phyloP scores from a whole-genome alignment of 441 rosid species.

The Hypseocharis bilobata region DNA sequence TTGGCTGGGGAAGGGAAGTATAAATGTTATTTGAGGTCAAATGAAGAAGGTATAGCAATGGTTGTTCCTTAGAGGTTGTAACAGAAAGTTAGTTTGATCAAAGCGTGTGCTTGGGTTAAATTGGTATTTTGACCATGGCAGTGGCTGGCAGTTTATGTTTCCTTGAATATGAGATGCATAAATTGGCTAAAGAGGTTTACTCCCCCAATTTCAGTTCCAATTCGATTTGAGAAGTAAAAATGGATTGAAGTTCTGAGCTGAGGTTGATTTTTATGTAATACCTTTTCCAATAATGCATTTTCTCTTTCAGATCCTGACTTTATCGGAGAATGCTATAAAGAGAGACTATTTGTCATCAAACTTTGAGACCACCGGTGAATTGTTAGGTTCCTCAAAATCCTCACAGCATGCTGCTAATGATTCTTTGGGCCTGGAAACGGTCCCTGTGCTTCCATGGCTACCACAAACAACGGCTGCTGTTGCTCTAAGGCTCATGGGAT shows the following conservation, averaged over 20 bases:
- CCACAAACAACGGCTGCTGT: constrained; percentile 65
- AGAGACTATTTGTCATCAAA: constrained; percentile 52
- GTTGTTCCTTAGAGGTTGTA: background rate
- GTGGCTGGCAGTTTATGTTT: background rate
- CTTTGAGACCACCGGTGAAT: constrained; percentile 57
- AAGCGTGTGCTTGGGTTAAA: no score
- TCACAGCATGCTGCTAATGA: constrained; percentile 17
- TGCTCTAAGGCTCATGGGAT: constrained; percentile 52
- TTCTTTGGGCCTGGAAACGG: constrained; percentile 26
- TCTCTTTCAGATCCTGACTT: constrained; percentile 42
- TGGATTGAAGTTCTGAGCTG: background rate
- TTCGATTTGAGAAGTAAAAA: background rate
- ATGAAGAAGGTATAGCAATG: no score
- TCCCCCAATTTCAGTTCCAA: background rate
- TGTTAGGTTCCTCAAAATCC: constrained; percentile 32
- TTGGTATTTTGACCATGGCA: no score
- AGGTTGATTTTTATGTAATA: background rate
- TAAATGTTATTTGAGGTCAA: no score
- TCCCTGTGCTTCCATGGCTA: constrained; percentile 56
- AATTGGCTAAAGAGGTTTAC: background rate
- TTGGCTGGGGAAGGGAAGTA: no score
- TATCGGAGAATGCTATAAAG: constrained; percentile 47
- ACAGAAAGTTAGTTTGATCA: background rate
- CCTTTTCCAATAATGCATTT: background rate
- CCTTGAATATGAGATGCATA: background rate